Evolutionary conservation across 257 asterid species (phyloP).

Genomic region (Scutellaria baicalensis): DNA sequence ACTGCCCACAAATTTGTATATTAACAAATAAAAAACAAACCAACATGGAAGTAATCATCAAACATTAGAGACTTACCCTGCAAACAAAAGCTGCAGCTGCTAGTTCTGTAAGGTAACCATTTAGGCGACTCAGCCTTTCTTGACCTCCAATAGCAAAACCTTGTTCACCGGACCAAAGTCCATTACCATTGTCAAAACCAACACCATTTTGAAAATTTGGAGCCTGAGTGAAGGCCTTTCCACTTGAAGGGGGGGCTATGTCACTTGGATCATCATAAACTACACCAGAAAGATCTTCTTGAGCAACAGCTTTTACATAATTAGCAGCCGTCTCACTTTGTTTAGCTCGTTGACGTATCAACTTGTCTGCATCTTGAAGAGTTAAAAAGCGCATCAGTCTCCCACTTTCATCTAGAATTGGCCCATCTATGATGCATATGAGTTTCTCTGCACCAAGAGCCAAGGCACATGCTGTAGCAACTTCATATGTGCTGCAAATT

Average conservation of each 20-base stretch:
- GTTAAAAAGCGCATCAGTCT: conserved; percentile 73
- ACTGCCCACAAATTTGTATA: not conserved
- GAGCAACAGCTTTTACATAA: conserved; percentile 82
- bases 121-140: conserved; percentile 72
- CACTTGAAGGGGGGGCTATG: conserved; percentile 24
- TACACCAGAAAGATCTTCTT: conserved; percentile 36
- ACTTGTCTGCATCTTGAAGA: conserved; percentile 88
- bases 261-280: conserved; percentile 31
- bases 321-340: conserved; percentile 93
- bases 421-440: conserved; percentile 92
- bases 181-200: conserved; percentile 87
- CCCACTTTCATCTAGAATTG: conserved; percentile 72
- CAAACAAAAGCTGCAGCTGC: conserved; percentile 99
- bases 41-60: not conserved
- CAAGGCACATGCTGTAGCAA: conserved; percentile 95
- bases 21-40: too few relatives aligned
- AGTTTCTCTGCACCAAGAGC: conserved; percentile 96
- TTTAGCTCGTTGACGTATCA: conserved; percentile 72
- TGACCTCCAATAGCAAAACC: conserved; percentile 98
- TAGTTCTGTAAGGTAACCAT: conserved; percentile 88
- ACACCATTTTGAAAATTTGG: conserved; percentile 90
- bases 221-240: conserved; percentile 33
- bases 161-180: conserved; percentile 82
- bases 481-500: conserved; percentile 97
- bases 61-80: conserved; percentile 46